Evolutionary conservation across 768 basidiomycete species (phyloP).

Genomic region (Lactarius hatsudake): DNA sequence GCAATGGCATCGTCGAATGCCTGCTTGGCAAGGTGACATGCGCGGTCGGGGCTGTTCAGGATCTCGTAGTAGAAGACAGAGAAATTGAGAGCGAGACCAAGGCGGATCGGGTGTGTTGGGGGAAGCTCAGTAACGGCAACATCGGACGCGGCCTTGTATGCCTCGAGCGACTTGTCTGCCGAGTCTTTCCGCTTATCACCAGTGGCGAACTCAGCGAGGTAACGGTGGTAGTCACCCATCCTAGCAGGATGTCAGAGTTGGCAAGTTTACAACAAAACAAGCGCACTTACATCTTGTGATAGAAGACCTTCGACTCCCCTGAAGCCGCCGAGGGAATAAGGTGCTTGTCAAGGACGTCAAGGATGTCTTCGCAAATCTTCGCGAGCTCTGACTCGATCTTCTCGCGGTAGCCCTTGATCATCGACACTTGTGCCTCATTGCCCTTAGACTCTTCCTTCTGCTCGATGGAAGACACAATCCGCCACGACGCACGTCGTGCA

Average conservation of each 20-base stretch:
- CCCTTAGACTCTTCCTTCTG: conserved; percentile 99
- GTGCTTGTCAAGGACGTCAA: conserved; percentile 96
- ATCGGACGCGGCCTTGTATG: conserved; percentile 96
- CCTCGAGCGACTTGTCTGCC: conserved; percentile 95
- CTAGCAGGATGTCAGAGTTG: conserved; percentile 40
- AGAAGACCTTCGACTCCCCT: conserved; percentile 98
- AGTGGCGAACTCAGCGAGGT: conserved; percentile 97
- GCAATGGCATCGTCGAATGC: conserved; percentile 99
- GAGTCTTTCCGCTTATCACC: conserved; percentile 97
- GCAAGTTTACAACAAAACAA: conserved; percentile 1
- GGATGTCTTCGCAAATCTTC: conserved; percentile 98
- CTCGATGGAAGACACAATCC: conserved; percentile 97
- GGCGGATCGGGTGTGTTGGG: conserved; percentile 95
- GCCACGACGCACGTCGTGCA: conserved; percentile 96
- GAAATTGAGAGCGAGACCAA: conserved; percentile 98
- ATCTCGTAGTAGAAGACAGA: conserved; percentile 99
- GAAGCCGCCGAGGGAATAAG: conserved; percentile 95
- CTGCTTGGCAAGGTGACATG: conserved; percentile 98
- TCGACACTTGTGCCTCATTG: conserved; percentile 90
- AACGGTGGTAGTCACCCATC: conserved; percentile 99
- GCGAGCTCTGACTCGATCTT: conserved; percentile 97
- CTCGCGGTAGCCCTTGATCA: conserved; percentile 98
- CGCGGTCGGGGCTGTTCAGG: conserved; percentile 97
- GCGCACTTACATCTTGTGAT: conserved; percentile 92
- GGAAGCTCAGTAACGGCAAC: conserved; percentile 95